Base-by-base conservation (phyloP, 1,284 basidiomycete species). In the Microbotryum saponariae region DNA sequence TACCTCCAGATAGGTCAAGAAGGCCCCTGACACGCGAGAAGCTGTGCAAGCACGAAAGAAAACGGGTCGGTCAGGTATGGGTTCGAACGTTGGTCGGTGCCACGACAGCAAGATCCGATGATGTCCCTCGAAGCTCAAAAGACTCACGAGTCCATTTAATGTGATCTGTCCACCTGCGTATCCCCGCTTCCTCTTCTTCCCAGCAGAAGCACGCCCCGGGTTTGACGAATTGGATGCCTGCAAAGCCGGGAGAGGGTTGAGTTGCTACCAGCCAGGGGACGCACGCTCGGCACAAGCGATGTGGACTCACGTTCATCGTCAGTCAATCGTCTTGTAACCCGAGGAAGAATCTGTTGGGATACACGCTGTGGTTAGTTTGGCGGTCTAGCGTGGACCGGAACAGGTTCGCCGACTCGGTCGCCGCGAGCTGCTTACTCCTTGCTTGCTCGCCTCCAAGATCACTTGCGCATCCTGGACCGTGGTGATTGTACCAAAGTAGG, bases 131-230 rank as follows among this genome's bases (percentile, higher is more conserved):
- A 27, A 56, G 21, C 4, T 10, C 54, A 27, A 33, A n/a, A 18
- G 1, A 67, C 71, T 51, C 46, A 71, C 71, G 70, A 59, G 69
- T 71, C 71, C 71, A 72, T 42, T 71, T 70, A 57, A 72, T 65
- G 57, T 71, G 70, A 52, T 71, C 71, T 3, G 71, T 72, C 71
- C 71, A 73, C 10, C 72, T 62, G 8, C 67, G 60, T 16, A 73
- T 73, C 9, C 70, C 70, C 0, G 72, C 69, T 51, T 73, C 72
- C 33, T 68, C 67, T 47, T 73, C 72, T 29, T 72, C 70, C 69
- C 69, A 73, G 12, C 71, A 68, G 47, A 73, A 73, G 4, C 70
- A 63, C 8, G 71, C 71, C 1, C 70, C 71, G 2, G 70, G 60
- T 14, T 64, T 63, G 25, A 71, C 66, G 58, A 71, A 67, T 4